Conservation (phyloP, 2,329 filamentous ascomycete genomes). For the Microsporum canis region DNA sequence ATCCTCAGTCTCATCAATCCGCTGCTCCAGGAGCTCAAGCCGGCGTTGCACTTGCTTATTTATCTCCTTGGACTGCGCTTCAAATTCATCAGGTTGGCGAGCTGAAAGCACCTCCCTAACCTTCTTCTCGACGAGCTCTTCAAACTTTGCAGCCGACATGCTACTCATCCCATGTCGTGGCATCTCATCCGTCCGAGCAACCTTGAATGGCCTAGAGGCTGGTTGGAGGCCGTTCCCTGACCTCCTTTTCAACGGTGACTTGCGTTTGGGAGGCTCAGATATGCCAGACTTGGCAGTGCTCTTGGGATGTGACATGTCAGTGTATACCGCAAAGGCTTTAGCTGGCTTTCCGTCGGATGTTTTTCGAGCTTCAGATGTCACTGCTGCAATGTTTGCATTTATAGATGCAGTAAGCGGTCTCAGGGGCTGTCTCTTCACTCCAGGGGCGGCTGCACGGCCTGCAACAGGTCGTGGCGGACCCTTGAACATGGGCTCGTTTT, state of each 20-base stretch:
- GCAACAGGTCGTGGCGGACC: slow-evolving; percentile 50
- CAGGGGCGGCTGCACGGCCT: slow-evolving; percentile 30
- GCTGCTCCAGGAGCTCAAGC: slow-evolving; percentile 71
- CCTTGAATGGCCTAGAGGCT: slow-evolving; percentile 39
- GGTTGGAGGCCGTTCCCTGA: slow-evolving; percentile 22
- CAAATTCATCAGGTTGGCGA: slow-evolving; percentile 50
- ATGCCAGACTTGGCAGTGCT: slow-evolving; percentile 13
- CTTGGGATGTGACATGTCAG: slow-evolving; percentile 48
- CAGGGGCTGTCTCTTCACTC: slow-evolving; percentile 59
- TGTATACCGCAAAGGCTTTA: slow-evolving; percentile 80
- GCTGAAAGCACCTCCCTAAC: slow-evolving; percentile 79
- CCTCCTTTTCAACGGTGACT: slow-evolving; percentile 29
- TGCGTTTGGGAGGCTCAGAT: slow-evolving; percentile 36
- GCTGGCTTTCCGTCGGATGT: slow-evolving; percentile 56
- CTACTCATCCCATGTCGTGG: slow-evolving; percentile 24
- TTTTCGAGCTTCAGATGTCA: slow-evolving; percentile 42
- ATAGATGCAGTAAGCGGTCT: slow-evolving; percentile 64
- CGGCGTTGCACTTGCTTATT: slow-evolving; percentile 70
- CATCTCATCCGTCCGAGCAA: slow-evolving; percentile 26
- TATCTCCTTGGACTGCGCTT: slow-evolving; percentile 41
- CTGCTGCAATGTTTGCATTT: slow-evolving; percentile 55
- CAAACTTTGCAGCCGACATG: slow-evolving; percentile 62
- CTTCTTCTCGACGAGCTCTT: slow-evolving; percentile 84
- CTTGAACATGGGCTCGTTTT: slow-evolving; percentile 87
- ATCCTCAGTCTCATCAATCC: slow-evolving; percentile 70